Base-by-base conservation (phyloP, 176 grass and related monocot genomes). In the Aegilops tauschii region DNA sequence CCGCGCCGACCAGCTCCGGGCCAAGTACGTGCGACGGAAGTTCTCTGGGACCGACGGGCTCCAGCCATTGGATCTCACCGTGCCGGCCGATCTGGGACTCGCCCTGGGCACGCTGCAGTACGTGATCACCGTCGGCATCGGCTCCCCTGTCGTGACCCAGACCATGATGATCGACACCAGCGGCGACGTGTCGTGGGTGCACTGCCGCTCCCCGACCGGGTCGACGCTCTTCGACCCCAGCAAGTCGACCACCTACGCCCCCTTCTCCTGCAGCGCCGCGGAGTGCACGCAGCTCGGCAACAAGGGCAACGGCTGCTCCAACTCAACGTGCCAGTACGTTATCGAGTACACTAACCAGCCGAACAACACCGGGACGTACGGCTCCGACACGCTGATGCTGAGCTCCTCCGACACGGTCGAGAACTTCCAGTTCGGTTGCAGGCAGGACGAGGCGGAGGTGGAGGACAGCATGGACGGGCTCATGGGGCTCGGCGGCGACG, bases 141-240 rank as follows among this genome's bases (percentile, higher is more conserved):
- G 94, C 30, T 85, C 87, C 44, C 92, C 86, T 4, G 67, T 29
- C 1, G 89, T 65, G 72, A 39, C 18, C 17, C 88, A 84, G 82
- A 87, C 71, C 2, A 11, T 97, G 68, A 23, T 72, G 30, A 89
- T 97, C 21, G 92, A 97, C 90, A 94, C 92, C 3, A 92, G 88
- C 81, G 89, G 90, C 85, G 95, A 97, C 72, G 29, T 94, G 2
- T 86, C 92, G 0, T 97, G 95, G 95, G 93, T 97, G 61, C 95
- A 94, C 34, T 97, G 95, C 90, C 35, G 61, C 78, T 2, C 50
- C 18, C 87, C 94, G 34, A 13, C 25, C 23, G 91, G 91, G 49
- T 44, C 50, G 30, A 42, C 23, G 36, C 69, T 88, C 34, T 97
- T 97, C 21, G 83, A 92, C n/a, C 95, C 95, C 4, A 23, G 37